Evolutionary conservation across 495 filamentous ascomycete species (phyloP).

Genomic region (Xylaria sp.): DNA sequence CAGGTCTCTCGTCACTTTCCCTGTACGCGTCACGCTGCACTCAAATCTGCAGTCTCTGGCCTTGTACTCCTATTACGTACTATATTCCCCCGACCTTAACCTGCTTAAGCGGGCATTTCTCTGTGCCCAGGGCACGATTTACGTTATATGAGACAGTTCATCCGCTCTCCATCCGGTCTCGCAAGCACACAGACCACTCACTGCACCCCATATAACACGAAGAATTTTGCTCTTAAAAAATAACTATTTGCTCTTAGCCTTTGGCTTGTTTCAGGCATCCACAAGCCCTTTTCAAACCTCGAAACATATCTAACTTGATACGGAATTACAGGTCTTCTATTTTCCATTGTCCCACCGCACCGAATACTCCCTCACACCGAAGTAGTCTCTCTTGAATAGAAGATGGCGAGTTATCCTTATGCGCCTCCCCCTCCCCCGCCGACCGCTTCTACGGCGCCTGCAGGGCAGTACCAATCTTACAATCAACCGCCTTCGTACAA

Average conservation of each 20-base stretch:
- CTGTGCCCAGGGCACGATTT: neutral
- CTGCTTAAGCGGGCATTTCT: neutral
- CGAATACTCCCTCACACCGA: neutral
- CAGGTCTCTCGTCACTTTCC: neutral
- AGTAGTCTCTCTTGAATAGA: conserved; percentile 23
- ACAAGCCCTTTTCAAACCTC: neutral
- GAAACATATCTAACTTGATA: conserved; percentile 13
- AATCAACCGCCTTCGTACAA: conserved; percentile 43
- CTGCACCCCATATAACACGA: too few relatives aligned
- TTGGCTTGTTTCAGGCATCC: neutral
- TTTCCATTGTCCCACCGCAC: conserved; percentile 3
- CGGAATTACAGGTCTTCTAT: conserved; percentile 2
- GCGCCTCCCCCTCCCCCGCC: conserved; percentile 62
- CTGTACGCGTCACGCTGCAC: neutral
- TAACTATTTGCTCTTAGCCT: neutral
- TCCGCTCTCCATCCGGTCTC: neutral
- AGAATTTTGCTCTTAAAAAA: neutral
- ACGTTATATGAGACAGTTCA: neutral
- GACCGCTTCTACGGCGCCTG: conserved; percentile 46
- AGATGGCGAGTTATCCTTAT: conserved; percentile 58
- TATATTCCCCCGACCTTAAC: neutral
- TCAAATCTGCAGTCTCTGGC: neutral
- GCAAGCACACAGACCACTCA: neutral
- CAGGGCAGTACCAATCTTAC: conserved; percentile 47
- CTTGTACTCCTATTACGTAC: neutral